A percentile compares a stretch with the other conserved stretches of the same genome.
Conservation (phyloP, 225 moss, liverwort and hornwort species). For the Marchantia polymorpha region DNA sequence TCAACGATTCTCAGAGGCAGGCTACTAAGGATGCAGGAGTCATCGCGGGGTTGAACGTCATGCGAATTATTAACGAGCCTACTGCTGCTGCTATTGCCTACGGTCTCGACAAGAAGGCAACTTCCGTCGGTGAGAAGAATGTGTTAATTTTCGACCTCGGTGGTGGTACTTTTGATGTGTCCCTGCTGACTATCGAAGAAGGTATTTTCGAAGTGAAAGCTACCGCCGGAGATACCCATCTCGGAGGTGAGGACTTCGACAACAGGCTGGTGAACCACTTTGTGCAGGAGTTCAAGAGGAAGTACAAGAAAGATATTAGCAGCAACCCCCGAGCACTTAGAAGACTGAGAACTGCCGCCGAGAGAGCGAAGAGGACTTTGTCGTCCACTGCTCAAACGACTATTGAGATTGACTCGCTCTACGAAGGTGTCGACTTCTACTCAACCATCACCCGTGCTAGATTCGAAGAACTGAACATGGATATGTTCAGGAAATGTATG, state of each 20-base stretch:
- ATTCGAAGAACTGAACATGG: constrained; percentile 35
- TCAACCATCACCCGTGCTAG: constrained; percentile 33
- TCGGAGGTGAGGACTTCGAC: constrained; percentile 30
- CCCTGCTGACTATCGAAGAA: constrained; percentile 32
- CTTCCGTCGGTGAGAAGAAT: constrained; percentile 34
- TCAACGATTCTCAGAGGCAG: constrained; percentile 38
- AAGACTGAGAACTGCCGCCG: constrained; percentile 21
- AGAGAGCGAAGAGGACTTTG: constrained; percentile 30
- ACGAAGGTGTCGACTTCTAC: constrained; percentile 32
- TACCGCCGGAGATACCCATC: constrained; percentile 35
- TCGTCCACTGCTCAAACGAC: constrained; percentile 32
- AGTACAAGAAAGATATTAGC: constrained; percentile 33
- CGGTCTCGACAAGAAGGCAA: constrained; percentile 35
- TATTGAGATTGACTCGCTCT: constrained; percentile 27
- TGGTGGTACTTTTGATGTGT: constrained; percentile 38
- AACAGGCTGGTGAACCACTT: constrained; percentile 30
- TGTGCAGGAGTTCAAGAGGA: constrained; percentile 28
- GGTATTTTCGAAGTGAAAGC: constrained; percentile 40
- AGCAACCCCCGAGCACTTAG: constrained; percentile 21
- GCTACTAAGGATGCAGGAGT: constrained; percentile 37
- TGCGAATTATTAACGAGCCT: constrained; percentile 35
- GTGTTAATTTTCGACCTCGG: constrained; percentile 37
- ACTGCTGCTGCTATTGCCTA: constrained; percentile 37
- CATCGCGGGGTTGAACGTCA: constrained; percentile 26
- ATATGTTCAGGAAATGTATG: constrained; percentile 38